Evolutionary conservation across 768 basidiomycete genomes (phyloP).

Genomic region (Xerocomellus amylosporus): DNA sequence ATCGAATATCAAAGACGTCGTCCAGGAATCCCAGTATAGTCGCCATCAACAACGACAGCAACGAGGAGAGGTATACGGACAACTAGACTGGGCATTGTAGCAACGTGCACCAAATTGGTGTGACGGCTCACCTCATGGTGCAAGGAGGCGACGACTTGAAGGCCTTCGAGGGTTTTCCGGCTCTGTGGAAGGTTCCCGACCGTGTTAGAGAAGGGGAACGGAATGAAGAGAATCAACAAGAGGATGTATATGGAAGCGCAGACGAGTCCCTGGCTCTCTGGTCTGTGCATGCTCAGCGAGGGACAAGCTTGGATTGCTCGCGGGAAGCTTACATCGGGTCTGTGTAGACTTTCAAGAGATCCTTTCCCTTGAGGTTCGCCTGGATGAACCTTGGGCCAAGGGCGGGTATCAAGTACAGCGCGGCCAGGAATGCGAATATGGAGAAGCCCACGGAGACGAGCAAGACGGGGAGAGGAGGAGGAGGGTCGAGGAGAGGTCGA

Average conservation of each 20-base stretch:
- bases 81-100: slow-evolving; percentile 45
- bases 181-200: slow-evolving; percentile 47
- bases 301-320: neutral
- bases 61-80: slow-evolving; percentile 86
- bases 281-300: slow-evolving; percentile 47
- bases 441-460: slow-evolving; percentile 83
- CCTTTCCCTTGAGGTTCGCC: slow-evolving; percentile 81
- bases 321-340: slow-evolving; percentile 58
- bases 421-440: slow-evolving; percentile 74
- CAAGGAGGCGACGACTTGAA: slow-evolving; percentile 49
- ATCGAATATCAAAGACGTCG: slow-evolving; percentile 97
- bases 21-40: slow-evolving; percentile 95
- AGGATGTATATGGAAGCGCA: slow-evolving; percentile 88
- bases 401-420: slow-evolving; percentile 76
- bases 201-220: slow-evolving; percentile 86
- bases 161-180: slow-evolving; percentile 46
- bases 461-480: slow-evolving; percentile 67
- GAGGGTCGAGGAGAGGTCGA: slow-evolving; percentile 66
- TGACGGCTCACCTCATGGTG: slow-evolving; percentile 67
- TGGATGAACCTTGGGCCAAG: slow-evolving; percentile 77
- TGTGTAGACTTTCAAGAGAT: slow-evolving; percentile 79
- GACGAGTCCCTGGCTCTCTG: slow-evolving; percentile 91
- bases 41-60: slow-evolving; percentile 89
- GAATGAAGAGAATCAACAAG: slow-evolving; percentile 87
- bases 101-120: neutral